phyloP scores from a whole-genome alignment of 139 green algal genomes.

The Volvox africanus region DNA sequence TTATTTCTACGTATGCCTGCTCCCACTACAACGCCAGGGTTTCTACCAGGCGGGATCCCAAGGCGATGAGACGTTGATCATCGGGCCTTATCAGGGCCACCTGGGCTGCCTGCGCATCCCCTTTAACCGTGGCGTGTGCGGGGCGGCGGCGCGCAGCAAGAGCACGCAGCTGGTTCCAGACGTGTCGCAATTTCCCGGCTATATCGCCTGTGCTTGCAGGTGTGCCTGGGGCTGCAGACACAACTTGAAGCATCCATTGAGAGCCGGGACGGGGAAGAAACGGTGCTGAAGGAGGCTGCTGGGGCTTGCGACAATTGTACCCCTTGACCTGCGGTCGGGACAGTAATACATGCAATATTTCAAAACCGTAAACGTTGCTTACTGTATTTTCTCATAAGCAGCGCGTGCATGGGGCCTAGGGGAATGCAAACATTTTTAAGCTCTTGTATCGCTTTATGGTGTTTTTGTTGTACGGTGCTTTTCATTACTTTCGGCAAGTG shows the following conservation, averaged over 20 bases:
- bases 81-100: conserved; percentile 74
- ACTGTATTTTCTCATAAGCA: too few relatives aligned
- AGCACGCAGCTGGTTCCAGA: conserved; percentile 71
- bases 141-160: conserved; percentile 55
- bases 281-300: too few relatives aligned
- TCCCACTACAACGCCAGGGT: conserved; percentile 35
- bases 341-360: background rate
- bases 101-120: conserved; percentile 70
- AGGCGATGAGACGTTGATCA: conserved; percentile 43
- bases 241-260: too few relatives aligned
- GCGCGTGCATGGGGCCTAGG: too few relatives aligned
- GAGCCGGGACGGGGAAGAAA: too few relatives aligned
- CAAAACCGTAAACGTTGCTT: too few relatives aligned
- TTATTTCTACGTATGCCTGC: background rate
- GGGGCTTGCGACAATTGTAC: too few relatives aligned
- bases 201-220: conserved; percentile 74
- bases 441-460: too few relatives aligned
- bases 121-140: conserved; percentile 68
- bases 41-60: conserved; percentile 55
- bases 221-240: background rate
- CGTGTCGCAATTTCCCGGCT: conserved; percentile 67
- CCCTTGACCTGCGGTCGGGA: too few relatives aligned
- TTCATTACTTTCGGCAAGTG: too few relatives aligned
- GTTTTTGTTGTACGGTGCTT: too few relatives aligned
- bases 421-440: too few relatives aligned